Conservation (phyloP, 2,329 filamentous ascomycete genomes). For the Harringtonia lauricola region DNA sequence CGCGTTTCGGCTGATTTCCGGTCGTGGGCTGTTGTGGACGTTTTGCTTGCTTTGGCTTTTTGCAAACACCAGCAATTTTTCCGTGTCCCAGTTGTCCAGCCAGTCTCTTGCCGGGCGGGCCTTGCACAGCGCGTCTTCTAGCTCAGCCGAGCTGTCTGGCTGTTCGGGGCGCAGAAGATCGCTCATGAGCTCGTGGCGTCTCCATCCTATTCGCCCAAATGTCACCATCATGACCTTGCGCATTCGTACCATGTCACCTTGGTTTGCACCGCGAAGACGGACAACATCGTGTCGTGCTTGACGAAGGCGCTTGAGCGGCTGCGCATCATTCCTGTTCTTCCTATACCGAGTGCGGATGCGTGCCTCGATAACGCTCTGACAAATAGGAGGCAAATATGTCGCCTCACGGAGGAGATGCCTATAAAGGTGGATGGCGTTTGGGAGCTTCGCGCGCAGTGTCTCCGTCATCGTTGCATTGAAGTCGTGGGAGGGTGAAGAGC, state of each 20-base stretch:
- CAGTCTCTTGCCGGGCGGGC: constrained; percentile 20
- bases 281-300: constrained; percentile 32
- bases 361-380: constrained; percentile 30
- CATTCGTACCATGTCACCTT: constrained; percentile 36
- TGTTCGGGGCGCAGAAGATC: constrained; percentile 23
- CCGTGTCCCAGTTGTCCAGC: constrained; percentile 37
- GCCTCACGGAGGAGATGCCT: constrained; percentile 49
- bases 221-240: constrained; percentile 32
- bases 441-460: too few species aligned
- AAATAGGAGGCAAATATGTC: constrained; percentile 45
- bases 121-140: constrained; percentile 19
- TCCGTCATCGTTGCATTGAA: too few species aligned
- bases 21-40: constrained; percentile 19
- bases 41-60: constrained; percentile 24
- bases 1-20: constrained; percentile 16
- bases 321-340: constrained; percentile 19
- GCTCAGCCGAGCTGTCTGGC: constrained; percentile 27
- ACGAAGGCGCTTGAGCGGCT: constrained; percentile 20
- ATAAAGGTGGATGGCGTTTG: constrained; percentile 34
- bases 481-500: too few species aligned
- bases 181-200: constrained; percentile 35
- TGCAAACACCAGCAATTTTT: constrained; percentile 31
- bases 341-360: constrained; percentile 36
- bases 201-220: constrained; percentile 41
- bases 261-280: constrained; percentile 39